These are phyloP conservation scores for Cantharellus cinnabarinus DNA, from an alignment of 768 basidiomycete species.

Conservation along the genomic window DNA sequence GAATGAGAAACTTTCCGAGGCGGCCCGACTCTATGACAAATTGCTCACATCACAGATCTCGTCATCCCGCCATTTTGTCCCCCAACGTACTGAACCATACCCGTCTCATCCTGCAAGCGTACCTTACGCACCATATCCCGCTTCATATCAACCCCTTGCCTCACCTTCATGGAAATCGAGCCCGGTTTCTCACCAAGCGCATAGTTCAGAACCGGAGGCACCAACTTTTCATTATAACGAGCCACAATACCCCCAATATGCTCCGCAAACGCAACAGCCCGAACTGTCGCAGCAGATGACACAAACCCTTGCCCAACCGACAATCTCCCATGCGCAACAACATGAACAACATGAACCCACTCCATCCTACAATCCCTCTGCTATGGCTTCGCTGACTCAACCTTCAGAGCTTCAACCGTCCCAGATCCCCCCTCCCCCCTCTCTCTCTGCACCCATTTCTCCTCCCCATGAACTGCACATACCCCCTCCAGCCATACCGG, in stretches of 20 bases:
- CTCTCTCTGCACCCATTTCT: no score
- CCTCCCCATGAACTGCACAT: no score
- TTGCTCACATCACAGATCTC: conserved; percentile 68
- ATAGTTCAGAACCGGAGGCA: not conserved
- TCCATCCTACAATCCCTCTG: no score
- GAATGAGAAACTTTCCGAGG: conserved; percentile 84
- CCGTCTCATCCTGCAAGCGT: conserved; percentile 13
- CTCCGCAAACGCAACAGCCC: conserved; percentile 13
- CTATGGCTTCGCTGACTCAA: no score
- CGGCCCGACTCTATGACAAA: conserved; percentile 79
- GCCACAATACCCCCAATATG: conserved; percentile 5
- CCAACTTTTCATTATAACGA: not conserved
- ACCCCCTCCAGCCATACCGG: no score
- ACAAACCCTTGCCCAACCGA: no score
- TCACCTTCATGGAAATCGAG: conserved; percentile 5
- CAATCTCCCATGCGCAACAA: no score
- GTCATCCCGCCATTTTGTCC: conserved; percentile 13
- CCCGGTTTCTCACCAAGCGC: not conserved
- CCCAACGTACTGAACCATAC: no score
- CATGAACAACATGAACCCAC: no score
- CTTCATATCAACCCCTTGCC: conserved; percentile 10
- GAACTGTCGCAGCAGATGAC: conserved; percentile 10
- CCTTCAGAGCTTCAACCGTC: no score
- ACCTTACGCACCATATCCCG: conserved; percentile 8
- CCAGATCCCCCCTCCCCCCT: no score